These are phyloP conservation scores for Pythium chondricola DNA, from an alignment of 352 stramenopile species.

Conservation along the genomic window DNA sequence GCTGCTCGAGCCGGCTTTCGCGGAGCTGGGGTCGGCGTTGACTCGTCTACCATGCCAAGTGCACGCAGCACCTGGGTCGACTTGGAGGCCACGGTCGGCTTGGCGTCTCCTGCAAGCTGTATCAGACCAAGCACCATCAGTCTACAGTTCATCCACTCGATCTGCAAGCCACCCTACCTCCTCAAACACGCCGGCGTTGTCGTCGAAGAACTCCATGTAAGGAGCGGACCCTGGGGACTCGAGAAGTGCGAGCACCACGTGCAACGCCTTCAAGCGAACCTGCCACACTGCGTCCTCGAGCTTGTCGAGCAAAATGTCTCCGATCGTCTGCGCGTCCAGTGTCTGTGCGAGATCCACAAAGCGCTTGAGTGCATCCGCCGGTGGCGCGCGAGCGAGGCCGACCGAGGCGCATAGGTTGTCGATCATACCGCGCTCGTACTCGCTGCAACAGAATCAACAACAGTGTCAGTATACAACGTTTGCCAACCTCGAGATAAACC, in stretches of 20 bases:
- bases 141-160: neutral
- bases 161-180: slow-evolving; percentile 26
- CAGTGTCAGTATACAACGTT: neutral
- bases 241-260: slow-evolving; percentile 74
- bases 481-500: neutral
- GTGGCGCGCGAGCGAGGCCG: slow-evolving; percentile 66
- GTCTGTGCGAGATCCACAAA: slow-evolving; percentile 86
- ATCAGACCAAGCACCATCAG: neutral
- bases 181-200: slow-evolving; percentile 79
- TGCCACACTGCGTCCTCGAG: slow-evolving; percentile 82
- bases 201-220: slow-evolving; percentile 79
- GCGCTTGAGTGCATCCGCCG: slow-evolving; percentile 67
- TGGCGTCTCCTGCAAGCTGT: slow-evolving; percentile 63
- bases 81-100: slow-evolving; percentile 75
- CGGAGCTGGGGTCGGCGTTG: slow-evolving; percentile 16
- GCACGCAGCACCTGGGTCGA: slow-evolving; percentile 58
- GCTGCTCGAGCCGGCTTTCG: slow-evolving; percentile 2
- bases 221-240: slow-evolving; percentile 50
- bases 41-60: slow-evolving; percentile 58
- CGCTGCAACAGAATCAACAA: slow-evolving; percentile 22
- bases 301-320: slow-evolving; percentile 83
- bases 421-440: slow-evolving; percentile 84
- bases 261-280: slow-evolving; percentile 75
- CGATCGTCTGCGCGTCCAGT: slow-evolving; percentile 77
- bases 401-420: slow-evolving; percentile 75